phyloP scores from a whole-genome alignment of 2,329 filamentous ascomycete species.

The Epichloe baconii region DNA sequence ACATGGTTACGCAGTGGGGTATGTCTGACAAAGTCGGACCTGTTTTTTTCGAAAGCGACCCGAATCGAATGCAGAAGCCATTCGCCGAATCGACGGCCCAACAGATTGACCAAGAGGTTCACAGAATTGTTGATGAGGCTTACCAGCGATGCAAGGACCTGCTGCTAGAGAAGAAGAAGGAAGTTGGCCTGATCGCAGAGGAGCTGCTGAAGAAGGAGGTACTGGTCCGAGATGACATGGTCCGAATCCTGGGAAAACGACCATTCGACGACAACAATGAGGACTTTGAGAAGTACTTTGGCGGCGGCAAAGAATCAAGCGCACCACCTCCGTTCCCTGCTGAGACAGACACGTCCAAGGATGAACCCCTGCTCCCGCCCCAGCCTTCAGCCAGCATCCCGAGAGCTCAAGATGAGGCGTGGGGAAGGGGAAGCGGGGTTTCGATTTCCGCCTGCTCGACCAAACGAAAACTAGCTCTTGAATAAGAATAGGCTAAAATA shows the following conservation, averaged over 20 bases:
- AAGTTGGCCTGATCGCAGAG: conserved; percentile 83
- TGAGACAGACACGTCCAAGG: conserved; percentile 27
- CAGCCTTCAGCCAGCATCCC: conserved; percentile 21
- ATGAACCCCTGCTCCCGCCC: conserved; percentile 23
- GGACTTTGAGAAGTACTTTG: conserved; percentile 93
- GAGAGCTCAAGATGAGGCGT: conserved; percentile 7
- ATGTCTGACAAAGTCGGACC: conserved; percentile 94
- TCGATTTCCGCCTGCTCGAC: not conserved
- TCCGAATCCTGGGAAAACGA: conserved; percentile 71
- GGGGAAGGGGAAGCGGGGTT: not conserved
- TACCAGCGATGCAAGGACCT: conserved; percentile 84
- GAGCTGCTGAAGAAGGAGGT: conserved; percentile 89
- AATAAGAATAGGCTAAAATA: too few relatives aligned
- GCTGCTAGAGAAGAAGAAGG: conserved; percentile 70
- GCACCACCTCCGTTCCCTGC: conserved; percentile 43
- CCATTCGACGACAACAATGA: conserved; percentile 76
- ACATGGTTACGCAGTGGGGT: conserved; percentile 99
- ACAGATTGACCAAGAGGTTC: conserved; percentile 83
- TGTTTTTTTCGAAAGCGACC: conserved; percentile 76
- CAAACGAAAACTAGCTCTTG: not conserved
- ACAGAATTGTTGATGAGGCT: conserved; percentile 80
- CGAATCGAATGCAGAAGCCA: conserved; percentile 78
- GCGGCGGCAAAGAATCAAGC: conserved; percentile 42
- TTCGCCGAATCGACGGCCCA: conserved; percentile 92
- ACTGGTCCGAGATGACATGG: conserved; percentile 80